These are phyloP conservation scores for Lentinus tigrinus DNA, from an alignment of 768 basidiomycete genomes.

Conservation along the genomic window DNA sequence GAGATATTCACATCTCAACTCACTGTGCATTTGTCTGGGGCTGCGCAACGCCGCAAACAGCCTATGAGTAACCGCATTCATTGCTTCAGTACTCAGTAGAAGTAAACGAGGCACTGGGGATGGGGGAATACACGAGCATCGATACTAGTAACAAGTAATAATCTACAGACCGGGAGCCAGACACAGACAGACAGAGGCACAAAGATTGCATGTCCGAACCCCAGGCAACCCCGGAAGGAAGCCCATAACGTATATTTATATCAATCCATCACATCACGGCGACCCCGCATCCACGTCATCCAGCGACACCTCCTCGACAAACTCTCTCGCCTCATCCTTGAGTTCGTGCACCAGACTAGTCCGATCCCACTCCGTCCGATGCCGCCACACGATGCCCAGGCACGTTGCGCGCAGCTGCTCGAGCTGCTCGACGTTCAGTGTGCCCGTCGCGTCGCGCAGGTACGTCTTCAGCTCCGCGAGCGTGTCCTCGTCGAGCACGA, in stretches of 20 bases:
- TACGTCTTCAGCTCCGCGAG: conserved; percentile 48
- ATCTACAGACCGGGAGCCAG: no score
- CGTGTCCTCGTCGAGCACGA: conserved; percentile 56
- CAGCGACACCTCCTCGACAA: conserved; percentile 59
- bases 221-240: neutral
- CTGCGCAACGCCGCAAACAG: no score
- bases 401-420: conserved; percentile 90
- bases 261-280: neutral
- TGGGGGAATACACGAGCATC: neutral
- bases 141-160: conserved; percentile 3
- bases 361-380: conserved; percentile 82
- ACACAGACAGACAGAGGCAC: no score
- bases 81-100: no score
- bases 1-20: no score
- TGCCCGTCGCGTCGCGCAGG: conserved; percentile 53
- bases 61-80: no score
- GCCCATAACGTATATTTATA: neutral
- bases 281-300: conserved; percentile 24
- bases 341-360: conserved; percentile 61
- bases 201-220: neutral
- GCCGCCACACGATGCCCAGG: conserved; percentile 80
- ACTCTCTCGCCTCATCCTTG: conserved; percentile 53
- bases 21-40: no score
- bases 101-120: no score
- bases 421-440: conserved; percentile 81